Evolutionary conservation across 2,329 filamentous ascomycete genomes (phyloP), one percentile per base, ranked within the genome.

Genomic region (Annulohypoxylon truncatum): DNA sequence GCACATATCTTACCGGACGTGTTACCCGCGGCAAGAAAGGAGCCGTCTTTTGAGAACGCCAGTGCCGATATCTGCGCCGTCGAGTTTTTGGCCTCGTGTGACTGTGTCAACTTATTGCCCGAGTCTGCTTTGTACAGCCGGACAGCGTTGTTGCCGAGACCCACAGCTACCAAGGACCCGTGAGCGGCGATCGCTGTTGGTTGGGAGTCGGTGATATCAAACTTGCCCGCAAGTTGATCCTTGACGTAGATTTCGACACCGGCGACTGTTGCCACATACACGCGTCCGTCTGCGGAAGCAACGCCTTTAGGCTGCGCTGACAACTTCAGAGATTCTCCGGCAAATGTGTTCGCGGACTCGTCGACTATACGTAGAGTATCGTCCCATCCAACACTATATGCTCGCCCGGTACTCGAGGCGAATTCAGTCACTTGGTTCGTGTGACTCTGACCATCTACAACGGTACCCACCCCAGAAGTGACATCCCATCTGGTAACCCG

Each of bases 371-470:
- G 90, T 33, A 98, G 83, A 0, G 90, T 93, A 78, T 99, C 96
- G 76, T 99, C 96, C 96, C 95, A 99, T 68, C 90, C 94, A 56
- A 95, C 92, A 74, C 90, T 95, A 81, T 92, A 94, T n/a, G 93
- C 87, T 70, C 89, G 86, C 31, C 89, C 86, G 1, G 83, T 76
- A 6, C 82, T 82, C 0, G 88, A 82, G 2, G 90, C 83, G 69
- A 99, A 90, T 53, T 92, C 92, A 2, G 90, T 88, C 54, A 98
- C 89, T 78, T 96, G 94, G 78, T 95, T 96, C 6, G 91, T 91
- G 79, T 97, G 96, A 2, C 87, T 83, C 70, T 93, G 89, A 26
- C 96, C 95, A 67, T 96, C 92, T 9, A 96, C 86, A 10, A 87
- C 85, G 28, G 89, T 85, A 20, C 90, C 93, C 44, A 83, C 77